Conservation (phyloP, 164 flowering plant genomes). For the Vitis riparia region DNA sequence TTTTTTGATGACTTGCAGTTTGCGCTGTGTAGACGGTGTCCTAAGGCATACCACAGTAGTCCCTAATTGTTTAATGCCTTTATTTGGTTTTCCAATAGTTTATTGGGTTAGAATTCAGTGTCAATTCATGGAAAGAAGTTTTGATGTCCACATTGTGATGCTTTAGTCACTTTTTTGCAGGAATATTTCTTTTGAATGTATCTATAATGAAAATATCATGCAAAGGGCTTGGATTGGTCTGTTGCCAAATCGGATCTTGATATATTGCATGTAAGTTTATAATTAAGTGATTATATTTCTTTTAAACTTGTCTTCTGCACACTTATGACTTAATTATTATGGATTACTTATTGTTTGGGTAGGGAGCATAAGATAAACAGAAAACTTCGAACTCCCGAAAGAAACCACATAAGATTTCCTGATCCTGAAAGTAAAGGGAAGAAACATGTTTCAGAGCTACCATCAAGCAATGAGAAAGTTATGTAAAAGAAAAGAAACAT, state of each 20-base stretch:
- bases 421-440: constrained; percentile 24
- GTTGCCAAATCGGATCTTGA: constrained; percentile 56
- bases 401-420: constrained; percentile 63
- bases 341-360: constrained; percentile 8
- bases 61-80: neutral
- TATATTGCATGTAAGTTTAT: constrained; percentile 67
- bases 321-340: neutral
- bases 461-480: constrained; percentile 14
- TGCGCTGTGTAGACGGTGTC: constrained; percentile 79
- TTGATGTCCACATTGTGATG: neutral
- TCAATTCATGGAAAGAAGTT: neutral
- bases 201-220: constrained; percentile 12
- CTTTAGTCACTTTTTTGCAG: constrained; percentile 23
- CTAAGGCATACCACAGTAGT: constrained; percentile 67
- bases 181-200: constrained; percentile 27
- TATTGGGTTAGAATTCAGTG: neutral
- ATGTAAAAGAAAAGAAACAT: constrained; percentile 21
- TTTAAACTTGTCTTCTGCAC: neutral
- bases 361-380: constrained; percentile 62
- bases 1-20: constrained; percentile 59
- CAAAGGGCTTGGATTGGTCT: constrained; percentile 72
- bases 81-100: neutral
- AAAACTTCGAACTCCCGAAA: constrained; percentile 45
- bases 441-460: constrained; percentile 7
- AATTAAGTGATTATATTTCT: neutral